Base-by-base conservation (phyloP, 2,329 filamentous ascomycete genomes). In the Trichophyton simii region DNA sequence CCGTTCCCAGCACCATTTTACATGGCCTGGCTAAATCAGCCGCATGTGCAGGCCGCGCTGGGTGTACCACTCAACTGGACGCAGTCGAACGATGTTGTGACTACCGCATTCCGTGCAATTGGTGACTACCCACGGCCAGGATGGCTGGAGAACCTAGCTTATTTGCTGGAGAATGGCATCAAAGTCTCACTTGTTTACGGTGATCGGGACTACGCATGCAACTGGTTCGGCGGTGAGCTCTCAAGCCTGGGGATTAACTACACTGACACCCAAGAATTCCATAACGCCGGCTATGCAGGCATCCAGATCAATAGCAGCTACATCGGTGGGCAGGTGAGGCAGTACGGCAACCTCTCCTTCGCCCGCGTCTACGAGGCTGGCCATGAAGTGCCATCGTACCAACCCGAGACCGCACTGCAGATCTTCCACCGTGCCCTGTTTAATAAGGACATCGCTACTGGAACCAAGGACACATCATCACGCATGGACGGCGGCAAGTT, bases 181-280 rank as follows among this genome's bases (percentile, higher is more conserved):
- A 78, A 79, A 60, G 78, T 82, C 1, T 73, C 77, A 31, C 65
- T 82, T 57, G 70, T 81, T 57, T 81, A 81, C 66, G 80, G 80
- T 0, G 80, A 82, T 63, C 75, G 78, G 1, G 80, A 82, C 67
- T 82, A 74, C 65, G 76, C 77, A 1, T 81, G 79, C 67, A 81
- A 82, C 64, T 84, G 82, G 82, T 72, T 82, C 22, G 82, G 81
- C 8, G 82, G 80, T 52, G 81, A 84, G 66, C 69, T 73, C 4
- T 76, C 78, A 6, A 80, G 78, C 60, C 71, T 83, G 3, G 74
- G 75, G 0, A 74, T 83, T 42, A 72, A 78, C 7, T 79, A 80
- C 67, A 69, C 72, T 4, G 68, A 72, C 28, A 70, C 75, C 3
- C 68, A 72, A 3, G 67, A 71, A 1, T 84, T 84, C 72, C 71